phyloP scores from a whole-genome alignment of 768 basidiomycete species.

The Favolaschia claudopus region DNA sequence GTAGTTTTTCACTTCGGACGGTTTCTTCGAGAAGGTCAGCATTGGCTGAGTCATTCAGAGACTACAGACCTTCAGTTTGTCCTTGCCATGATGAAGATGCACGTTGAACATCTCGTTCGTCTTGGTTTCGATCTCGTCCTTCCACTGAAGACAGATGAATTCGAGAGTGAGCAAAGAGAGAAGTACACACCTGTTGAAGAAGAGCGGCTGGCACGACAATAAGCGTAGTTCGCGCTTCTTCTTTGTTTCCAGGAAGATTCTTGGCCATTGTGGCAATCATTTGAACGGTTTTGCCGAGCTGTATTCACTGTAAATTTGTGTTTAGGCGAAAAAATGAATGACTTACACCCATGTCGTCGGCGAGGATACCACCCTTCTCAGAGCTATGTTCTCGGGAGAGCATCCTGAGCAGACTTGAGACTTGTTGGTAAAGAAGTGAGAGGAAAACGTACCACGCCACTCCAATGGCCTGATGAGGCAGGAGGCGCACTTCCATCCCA shows the following conservation, averaged over 20 bases:
- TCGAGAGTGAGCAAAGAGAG: background rate
- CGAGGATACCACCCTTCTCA: conserved; percentile 71
- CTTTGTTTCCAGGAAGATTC: conserved; percentile 61
- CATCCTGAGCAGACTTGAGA: conserved; percentile 57
- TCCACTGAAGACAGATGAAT: conserved; percentile 64
- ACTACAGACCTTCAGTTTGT: conserved; percentile 64
- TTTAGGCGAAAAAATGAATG: background rate
- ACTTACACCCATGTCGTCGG: conserved; percentile 79
- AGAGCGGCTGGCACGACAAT: conserved; percentile 82
- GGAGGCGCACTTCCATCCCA: conserved; percentile 72
- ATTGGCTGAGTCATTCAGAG: background rate
- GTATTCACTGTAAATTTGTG: conserved; percentile 7
- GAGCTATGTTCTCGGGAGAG: conserved; percentile 61
- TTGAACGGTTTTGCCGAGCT: conserved; percentile 70
- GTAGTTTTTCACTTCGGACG: conserved; percentile 55
- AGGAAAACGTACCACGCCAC: conserved; percentile 64
- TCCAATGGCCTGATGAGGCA: conserved; percentile 80
- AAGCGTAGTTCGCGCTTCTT: conserved; percentile 63
- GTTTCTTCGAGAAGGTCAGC: conserved; percentile 37
- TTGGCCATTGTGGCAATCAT: conserved; percentile 82
- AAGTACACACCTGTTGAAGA: conserved; percentile 61
- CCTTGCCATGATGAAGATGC: conserved; percentile 76
- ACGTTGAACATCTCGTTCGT: conserved; percentile 68
- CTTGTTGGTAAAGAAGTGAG: background rate
- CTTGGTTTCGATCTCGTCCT: conserved; percentile 75